Evolutionary conservation across 805 yeast species (phyloP).

Genomic region (Naumovozyma baii): DNA sequence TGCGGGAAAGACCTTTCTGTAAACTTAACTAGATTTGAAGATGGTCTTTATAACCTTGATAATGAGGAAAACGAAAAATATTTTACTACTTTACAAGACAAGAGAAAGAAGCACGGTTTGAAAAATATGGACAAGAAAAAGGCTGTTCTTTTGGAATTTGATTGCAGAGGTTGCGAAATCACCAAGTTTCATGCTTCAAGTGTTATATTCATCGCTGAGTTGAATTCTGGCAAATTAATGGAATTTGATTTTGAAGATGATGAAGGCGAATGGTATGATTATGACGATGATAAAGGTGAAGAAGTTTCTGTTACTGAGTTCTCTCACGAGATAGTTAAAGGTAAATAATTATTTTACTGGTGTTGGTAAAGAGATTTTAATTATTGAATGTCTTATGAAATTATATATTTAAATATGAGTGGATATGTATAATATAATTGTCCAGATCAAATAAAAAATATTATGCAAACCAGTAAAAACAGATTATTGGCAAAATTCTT

Average conservation of each 20-base stretch:
- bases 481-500: not conserved
- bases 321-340: conserved; percentile 49
- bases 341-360: conserved; percentile 15
- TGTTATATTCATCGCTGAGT: conserved; percentile 16
- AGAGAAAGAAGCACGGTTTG: conserved; percentile 24
- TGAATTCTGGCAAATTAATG: conserved; percentile 19
- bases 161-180: conserved; percentile 77
- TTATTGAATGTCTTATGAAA: not conserved
- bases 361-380: not conserved
- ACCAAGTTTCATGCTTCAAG: conserved; percentile 51
- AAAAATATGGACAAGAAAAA: conserved; percentile 10
- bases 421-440: too few species aligned
- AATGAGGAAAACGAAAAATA: conserved; percentile 8
- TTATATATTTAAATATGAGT: not conserved
- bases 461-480: not conserved
- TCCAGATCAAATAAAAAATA: too few species aligned
- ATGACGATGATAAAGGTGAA: conserved; percentile 70
- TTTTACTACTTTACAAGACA: conserved; percentile 11
- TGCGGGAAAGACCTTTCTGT: conserved; percentile 37
- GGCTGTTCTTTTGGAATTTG: conserved; percentile 53
- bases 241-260: conserved; percentile 43
- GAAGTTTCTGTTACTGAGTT: conserved; percentile 77
- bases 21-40: conserved; percentile 17
- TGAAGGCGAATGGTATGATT: conserved; percentile 90
- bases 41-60: conserved; percentile 18